Percentiles rank a stretch among this genome's conserved stretches.
These are phyloP conservation scores for Eragrostis tef DNA, from an alignment of 202 grass and related monocot species.

Conservation along the genomic window DNA sequence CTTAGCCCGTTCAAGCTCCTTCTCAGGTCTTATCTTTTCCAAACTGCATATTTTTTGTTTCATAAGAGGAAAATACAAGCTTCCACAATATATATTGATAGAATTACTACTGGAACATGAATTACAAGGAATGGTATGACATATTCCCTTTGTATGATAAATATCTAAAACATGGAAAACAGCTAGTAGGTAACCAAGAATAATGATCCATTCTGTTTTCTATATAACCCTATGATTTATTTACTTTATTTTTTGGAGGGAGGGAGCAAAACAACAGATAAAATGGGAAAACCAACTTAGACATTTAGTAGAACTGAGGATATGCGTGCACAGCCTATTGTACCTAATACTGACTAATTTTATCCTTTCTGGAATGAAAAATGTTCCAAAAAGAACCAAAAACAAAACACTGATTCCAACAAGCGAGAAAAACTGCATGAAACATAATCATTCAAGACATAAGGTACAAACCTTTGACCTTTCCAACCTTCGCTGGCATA, in stretches of 20 bases:
- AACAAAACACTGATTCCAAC: constrained; percentile 3
- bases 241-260: too few species aligned
- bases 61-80: constrained; percentile 15
- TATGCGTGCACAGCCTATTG: neutral
- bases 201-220: neutral
- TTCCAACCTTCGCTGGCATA: constrained; percentile 96
- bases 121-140: too few species aligned
- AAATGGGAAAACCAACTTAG: neutral
- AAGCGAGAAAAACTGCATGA: neutral
- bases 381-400: neutral
- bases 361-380: neutral
- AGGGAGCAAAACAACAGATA: neutral
- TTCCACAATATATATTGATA: constrained; percentile 11
- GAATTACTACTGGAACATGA: constrained; percentile 16
- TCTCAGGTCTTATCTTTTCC: constrained; percentile 97
- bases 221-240: too few species aligned
- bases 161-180: too few species aligned
- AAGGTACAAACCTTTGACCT: constrained; percentile 77
- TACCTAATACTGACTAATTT: neutral
- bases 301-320: neutral
- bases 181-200: neutral
- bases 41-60: constrained; percentile 57
- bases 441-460: constrained; percentile 4
- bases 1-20: constrained; percentile 95
- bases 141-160: too few species aligned